A percentile compares a stretch with the other conserved stretches of the same genome.
These are phyloP conservation scores for Onygenales sp. DNA, from an alignment of 2,329 filamentous ascomycete genomes.

Conservation along the genomic window DNA sequence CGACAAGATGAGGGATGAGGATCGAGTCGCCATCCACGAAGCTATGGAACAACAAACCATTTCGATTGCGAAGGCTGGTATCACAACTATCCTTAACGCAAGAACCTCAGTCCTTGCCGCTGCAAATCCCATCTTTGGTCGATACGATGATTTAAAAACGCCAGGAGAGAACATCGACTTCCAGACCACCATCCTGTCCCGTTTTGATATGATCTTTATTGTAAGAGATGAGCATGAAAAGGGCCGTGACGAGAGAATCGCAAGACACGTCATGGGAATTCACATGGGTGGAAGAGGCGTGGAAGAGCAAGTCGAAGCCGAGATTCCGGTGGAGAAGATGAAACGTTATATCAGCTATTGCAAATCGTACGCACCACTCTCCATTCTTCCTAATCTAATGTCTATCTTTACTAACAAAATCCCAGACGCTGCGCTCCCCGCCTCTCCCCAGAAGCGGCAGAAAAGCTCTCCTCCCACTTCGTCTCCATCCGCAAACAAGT, in stretches of 20 bases:
- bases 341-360: constrained; percentile 95
- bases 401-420: constrained; percentile 1
- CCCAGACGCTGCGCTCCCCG: constrained; percentile 82
- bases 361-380: constrained; percentile 60
- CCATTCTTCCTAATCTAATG: constrained; percentile 22
- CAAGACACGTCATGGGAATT: constrained; percentile 93
- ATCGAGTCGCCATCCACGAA: constrained; percentile 96
- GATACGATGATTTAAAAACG: constrained; percentile 96
- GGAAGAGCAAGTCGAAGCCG: constrained; percentile 74
- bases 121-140: constrained; percentile 93
- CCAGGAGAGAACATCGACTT: constrained; percentile 99
- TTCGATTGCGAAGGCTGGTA: constrained; percentile 95
- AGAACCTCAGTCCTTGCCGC: constrained; percentile 90
- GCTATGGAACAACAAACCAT: constrained; percentile 99
- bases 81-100: constrained; percentile 95
- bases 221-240: constrained; percentile 91
- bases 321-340: constrained; percentile 94
- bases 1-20: constrained; percentile 98
- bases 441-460: constrained; percentile 79
- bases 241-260: constrained; percentile 82
- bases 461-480: constrained; percentile 95
- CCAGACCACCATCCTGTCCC: constrained; percentile 92
- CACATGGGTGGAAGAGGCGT: constrained; percentile 83
- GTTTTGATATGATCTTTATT: constrained; percentile 99
- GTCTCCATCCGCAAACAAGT: constrained; percentile 93